Conservation (phyloP, 1,284 basidiomycete species). For the Apiotrichum gracile region DNA sequence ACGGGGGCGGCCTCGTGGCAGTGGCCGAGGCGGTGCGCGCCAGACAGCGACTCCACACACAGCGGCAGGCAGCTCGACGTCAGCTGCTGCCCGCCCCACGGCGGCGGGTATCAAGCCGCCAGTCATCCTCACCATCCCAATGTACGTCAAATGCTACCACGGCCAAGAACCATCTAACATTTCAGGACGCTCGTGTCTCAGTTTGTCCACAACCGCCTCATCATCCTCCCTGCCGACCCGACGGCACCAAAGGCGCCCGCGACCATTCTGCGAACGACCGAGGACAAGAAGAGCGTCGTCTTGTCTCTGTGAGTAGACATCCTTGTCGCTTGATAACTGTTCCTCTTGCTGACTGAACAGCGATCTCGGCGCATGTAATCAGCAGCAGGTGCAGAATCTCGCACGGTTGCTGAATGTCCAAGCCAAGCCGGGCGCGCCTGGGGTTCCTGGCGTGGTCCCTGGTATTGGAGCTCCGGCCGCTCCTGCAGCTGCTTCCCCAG, state of each 20-base stretch:
- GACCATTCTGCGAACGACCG: slow-evolving; percentile 25
- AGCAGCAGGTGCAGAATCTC: slow-evolving; percentile 26
- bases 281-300: slow-evolving; percentile 32
- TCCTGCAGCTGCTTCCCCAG: background rate
- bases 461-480: background rate
- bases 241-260: slow-evolving; percentile 26
- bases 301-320: slow-evolving; percentile 27
- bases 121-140: slow-evolving; percentile 16
- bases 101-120: slow-evolving; percentile 2
- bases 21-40: slow-evolving; percentile 11
- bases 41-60: slow-evolving; percentile 3
- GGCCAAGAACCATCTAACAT: background rate
- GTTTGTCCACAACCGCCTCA: slow-evolving; percentile 10
- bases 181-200: slow-evolving; percentile 8
- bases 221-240: slow-evolving; percentile 19
- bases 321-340: background rate
- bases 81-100: background rate
- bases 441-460: background rate
- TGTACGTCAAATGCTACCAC: slow-evolving; percentile 1
- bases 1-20: slow-evolving; percentile 13
- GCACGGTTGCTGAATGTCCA: slow-evolving; percentile 33
- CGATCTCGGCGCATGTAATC: slow-evolving; percentile 24
- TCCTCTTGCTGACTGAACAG: slow-evolving; percentile 5
- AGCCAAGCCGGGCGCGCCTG: slow-evolving; percentile 3
- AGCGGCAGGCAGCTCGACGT: background rate